Evolutionary conservation across 768 basidiomycete species (phyloP).

Genomic region (Cystoderma amianthinum): DNA sequence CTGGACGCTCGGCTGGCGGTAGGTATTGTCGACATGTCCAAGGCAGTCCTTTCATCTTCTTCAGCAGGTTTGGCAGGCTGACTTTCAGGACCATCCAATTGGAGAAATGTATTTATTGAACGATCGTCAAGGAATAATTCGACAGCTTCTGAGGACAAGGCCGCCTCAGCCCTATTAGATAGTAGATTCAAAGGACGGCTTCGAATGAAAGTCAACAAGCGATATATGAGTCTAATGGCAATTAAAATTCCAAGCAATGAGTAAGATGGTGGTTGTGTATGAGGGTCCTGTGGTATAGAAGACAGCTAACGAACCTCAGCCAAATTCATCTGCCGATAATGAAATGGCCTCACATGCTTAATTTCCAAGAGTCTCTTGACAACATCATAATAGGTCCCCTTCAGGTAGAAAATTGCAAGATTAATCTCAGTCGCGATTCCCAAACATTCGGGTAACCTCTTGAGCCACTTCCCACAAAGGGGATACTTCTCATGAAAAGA

Average conservation of each 20-base stretch:
- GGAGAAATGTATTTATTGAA: constrained; percentile 51
- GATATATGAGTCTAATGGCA: constrained; percentile 53
- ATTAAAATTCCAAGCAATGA: constrained; percentile 79
- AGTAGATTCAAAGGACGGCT: constrained; percentile 5
- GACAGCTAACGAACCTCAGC: constrained; percentile 69
- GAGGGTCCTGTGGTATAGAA: constrained; percentile 61
- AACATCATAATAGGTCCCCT: constrained; percentile 74
- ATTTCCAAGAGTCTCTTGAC: constrained; percentile 61
- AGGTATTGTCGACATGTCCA: constrained; percentile 55
- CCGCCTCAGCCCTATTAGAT: constrained; percentile 12
- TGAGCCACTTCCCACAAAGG: constrained; percentile 22
- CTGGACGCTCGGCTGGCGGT: constrained; percentile 45
- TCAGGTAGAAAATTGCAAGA: constrained; percentile 74
- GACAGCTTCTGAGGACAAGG: constrained; percentile 10
- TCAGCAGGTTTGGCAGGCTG: constrained; percentile 53
- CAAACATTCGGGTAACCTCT: constrained; percentile 39
- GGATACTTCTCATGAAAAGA: constrained; percentile 28
- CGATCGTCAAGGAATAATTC: constrained; percentile 52
- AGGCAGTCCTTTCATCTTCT: constrained; percentile 61
- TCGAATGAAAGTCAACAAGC: constrained; percentile 42
- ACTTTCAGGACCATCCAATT: constrained; percentile 41
- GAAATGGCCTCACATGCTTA: constrained; percentile 44
- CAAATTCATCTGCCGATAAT: background rate
- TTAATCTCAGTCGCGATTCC: constrained; percentile 64
- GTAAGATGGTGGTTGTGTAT: constrained; percentile 75